These are phyloP conservation scores for Cyclotella choctawhatcheeana DNA, from an alignment of 108 stramenopile genomes.

Conservation along the genomic window DNA sequence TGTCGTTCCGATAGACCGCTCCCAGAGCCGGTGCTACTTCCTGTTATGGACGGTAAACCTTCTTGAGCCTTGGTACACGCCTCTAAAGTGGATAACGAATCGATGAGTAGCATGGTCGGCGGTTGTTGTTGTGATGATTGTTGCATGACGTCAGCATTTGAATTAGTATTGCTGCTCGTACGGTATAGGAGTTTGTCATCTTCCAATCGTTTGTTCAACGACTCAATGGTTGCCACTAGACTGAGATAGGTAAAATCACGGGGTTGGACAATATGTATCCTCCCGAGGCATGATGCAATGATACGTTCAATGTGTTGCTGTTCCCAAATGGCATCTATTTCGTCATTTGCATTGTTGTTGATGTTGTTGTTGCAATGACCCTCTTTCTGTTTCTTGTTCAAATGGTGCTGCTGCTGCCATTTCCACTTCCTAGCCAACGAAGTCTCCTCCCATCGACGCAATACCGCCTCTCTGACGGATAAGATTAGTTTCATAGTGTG, in stretches of 20 bases:
- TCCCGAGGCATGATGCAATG: conserved; percentile 44
- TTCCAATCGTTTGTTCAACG: conserved; percentile 40
- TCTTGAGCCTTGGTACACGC: conserved; percentile 48
- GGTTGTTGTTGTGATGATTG: no score
- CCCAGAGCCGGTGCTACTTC: conserved; percentile 4
- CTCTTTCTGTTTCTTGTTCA: no score
- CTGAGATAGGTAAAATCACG: conserved; percentile 52
- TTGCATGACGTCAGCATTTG: neutral
- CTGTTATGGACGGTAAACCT: conserved; percentile 30
- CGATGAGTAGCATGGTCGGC: conserved; percentile 47
- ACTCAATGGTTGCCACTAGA: conserved; percentile 53
- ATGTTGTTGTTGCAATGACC: no score
- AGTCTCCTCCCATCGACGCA: conserved; percentile 52
- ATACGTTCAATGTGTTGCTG: conserved; percentile 36
- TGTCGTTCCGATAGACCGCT: conserved; percentile 51
- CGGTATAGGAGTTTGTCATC: conserved; percentile 7
- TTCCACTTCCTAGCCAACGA: conserved; percentile 44
- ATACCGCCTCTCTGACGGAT: conserved; percentile 48
- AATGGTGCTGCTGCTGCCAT: conserved; percentile 6
- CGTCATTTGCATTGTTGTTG: neutral
- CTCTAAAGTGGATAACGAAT: conserved; percentile 49
- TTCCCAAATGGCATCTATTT: conserved; percentile 13
- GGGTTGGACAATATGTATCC: conserved; percentile 52
- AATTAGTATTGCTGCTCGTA: neutral
- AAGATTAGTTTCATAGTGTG: conserved; percentile 39